Evolutionary conservation across 1,284 basidiomycete species (phyloP).

Genomic region (Dichomitus squalens): DNA sequence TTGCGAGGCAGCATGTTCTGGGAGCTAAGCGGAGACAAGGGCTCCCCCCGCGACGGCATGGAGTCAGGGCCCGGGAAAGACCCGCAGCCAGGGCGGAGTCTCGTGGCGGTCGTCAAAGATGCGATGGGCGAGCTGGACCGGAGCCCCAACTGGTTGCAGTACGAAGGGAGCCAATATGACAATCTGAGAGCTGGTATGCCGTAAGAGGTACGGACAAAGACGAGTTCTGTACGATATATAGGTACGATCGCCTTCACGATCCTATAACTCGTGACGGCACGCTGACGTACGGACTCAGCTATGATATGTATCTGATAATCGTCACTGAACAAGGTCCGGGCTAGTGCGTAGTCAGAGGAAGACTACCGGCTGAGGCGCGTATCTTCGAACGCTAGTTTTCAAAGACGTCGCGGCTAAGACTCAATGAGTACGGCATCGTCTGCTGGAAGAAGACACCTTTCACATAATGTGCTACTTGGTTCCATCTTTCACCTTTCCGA

Average conservation of each 20-base stretch:
- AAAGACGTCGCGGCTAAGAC: neutral
- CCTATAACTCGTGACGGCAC: neutral
- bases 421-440: neutral
- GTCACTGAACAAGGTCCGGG: neutral
- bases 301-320: constrained; percentile 13
- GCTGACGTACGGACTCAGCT: constrained; percentile 12
- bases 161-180: constrained; percentile 73
- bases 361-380: neutral
- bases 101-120: constrained; percentile 71
- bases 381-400: neutral
- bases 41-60: constrained; percentile 63
- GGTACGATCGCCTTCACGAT: constrained; percentile 5
- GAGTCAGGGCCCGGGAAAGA: constrained; percentile 49
- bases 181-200: constrained; percentile 75
- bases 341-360: neutral
- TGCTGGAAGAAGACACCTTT: neutral
- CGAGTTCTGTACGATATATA: constrained; percentile 7
- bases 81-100: constrained; percentile 43
- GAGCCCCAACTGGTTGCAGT: constrained; percentile 70
- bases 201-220: constrained; percentile 16
- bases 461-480: neutral
- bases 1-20: constrained; percentile 86
- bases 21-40: constrained; percentile 85
- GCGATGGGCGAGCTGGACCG: constrained; percentile 74
- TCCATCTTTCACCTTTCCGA: neutral